Base-by-base conservation (phyloP, 2,329 filamentous ascomycete genomes). In the Lachnellula hyalina region DNA sequence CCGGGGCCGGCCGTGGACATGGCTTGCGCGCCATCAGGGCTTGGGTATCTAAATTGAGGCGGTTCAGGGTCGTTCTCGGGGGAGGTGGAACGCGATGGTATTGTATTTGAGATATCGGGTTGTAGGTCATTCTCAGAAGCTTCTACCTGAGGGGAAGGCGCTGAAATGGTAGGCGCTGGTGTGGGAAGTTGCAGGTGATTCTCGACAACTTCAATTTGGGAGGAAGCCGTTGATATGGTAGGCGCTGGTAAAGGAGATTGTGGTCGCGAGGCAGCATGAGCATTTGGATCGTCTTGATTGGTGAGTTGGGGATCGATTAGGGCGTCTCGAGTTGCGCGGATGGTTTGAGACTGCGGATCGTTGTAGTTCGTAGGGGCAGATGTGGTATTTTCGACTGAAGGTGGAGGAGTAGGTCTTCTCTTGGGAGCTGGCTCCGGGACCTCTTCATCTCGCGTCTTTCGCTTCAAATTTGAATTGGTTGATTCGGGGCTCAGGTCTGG, bases 371-470 rank as follows among this genome's bases (percentile, higher is more conserved):
- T 21, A 21, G 19, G 19, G 19, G 3, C 19, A 21, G 19, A 21
- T 21, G 19, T 21, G 19, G 19, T 21, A 2, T n/a, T 44, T 21
- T 44, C 41, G 4, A 21, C 6, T 44, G 19, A 23, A 44, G 41
- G 41, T 5, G 38, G 38, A n/a, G 41, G 11, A 21, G 41, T 25
- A 44, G 41, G n/a, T 23, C 23, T 25, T 21, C 36, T 41, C 50
- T 56, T 40, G 2, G 46, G 14, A 3, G 17, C 14, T 32, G 35
- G 54, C 17, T 49, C 45, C 3, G 41, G 11, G 19, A 28, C 34
- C 41, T 45, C 51, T 5, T 57, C 49, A 17, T 56, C 57, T 51
- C 50, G 47, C n/a, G 52, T 44, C 46, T 59, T 63, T 36, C 59
- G 52, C 49, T 63, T 63, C 36, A 40, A 25, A 12, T n/a, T 51